A percentile compares a stretch with the other conserved stretches of the same genome.
Evolutionary conservation across 352 stramenopile species (phyloP).

Genomic region (Aphanomyces cochlioides): DNA sequence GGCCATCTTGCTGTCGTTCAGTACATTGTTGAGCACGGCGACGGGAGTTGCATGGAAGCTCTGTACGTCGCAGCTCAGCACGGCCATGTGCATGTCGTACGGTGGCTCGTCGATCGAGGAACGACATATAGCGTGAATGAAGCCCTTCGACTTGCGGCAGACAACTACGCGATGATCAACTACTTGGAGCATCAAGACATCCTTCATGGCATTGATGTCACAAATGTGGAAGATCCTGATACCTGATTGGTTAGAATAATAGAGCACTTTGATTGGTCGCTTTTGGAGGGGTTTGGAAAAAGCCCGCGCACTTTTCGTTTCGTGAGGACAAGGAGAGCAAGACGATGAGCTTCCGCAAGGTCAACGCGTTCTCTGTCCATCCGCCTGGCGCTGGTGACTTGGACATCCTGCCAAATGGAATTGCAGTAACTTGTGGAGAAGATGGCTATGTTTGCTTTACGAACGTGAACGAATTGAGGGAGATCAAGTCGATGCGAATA

Average conservation of each 20-base stretch:
- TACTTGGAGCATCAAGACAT: neutral
- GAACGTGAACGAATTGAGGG: conserved; percentile 50
- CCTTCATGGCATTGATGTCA: neutral
- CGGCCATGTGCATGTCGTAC: conserved; percentile 5
- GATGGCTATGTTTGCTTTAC: conserved; percentile 78
- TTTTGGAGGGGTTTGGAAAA: conserved; percentile 12
- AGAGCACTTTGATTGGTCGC: neutral
- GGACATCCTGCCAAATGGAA: conserved; percentile 32
- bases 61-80: neutral
- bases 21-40: conserved; percentile 2
- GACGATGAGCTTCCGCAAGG: neutral
- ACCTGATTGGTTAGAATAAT: too few relatives aligned
- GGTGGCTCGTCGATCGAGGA: neutral
- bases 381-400: conserved; percentile 13
- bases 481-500: conserved; percentile 33
- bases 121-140: neutral
- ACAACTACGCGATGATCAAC: neutral
- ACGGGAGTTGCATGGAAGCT: neutral
- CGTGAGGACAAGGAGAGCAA: neutral
- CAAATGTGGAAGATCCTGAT: too few relatives aligned
- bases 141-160: neutral
- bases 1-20: neutral
- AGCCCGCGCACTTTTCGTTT: neutral
- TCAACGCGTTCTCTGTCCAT: conserved; percentile 16
- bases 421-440: conserved; percentile 71